Base-by-base conservation (phyloP, 139 green algal species). In the Tetraselmis chui region DNA sequence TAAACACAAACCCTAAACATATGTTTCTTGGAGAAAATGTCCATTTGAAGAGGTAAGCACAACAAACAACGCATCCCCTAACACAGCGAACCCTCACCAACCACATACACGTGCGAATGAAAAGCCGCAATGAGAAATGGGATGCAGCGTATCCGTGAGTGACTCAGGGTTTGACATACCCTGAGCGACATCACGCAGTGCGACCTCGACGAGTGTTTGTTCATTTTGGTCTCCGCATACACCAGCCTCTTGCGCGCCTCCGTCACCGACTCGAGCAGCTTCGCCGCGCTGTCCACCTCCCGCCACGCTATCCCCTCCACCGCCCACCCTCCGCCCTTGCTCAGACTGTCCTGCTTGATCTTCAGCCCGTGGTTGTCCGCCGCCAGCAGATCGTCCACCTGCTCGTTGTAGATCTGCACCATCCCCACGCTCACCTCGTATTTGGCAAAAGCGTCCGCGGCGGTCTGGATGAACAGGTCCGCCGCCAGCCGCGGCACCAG, bases 111-210 rank as follows among this genome's bases (percentile, higher is more conserved):
- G n/a, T n/a, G n/a, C n/a, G n/a, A n/a, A n/a, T n/a, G n/a, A n/a
- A n/a, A n/a, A n/a, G n/a, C n/a, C n/a, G n/a, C n/a, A n/a, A n/a
- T n/a, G n/a, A n/a, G n/a, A n/a, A n/a, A n/a, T n/a, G n/a, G n/a
- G n/a, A n/a, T n/a, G n/a, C n/a, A n/a, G n/a, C n/a, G n/a, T n/a
- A n/a, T n/a, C n/a, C n/a, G n/a, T n/a, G n/a, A n/a, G n/a, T n/a
- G n/a, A n/a, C n/a, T n/a, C n/a, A n/a, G n/a, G n/a, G n/a, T n/a
- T n/a, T n/a, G n/a, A n/a, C 45, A 25, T 25, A 84, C 81, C 23
- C n/a, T 76, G 29, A 88, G 81, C 26, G 32, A 83, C 5, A 85
- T 32, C 2, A 88, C 78, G 76, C 31, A 79, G 86, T 89, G 86
- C 2, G 76, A 84, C 1, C 86, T 81, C 5, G 31, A 81, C 22